Base-by-base conservation (phyloP, 805 yeast genomes). In the Saccharomycopsis malanga region DNA sequence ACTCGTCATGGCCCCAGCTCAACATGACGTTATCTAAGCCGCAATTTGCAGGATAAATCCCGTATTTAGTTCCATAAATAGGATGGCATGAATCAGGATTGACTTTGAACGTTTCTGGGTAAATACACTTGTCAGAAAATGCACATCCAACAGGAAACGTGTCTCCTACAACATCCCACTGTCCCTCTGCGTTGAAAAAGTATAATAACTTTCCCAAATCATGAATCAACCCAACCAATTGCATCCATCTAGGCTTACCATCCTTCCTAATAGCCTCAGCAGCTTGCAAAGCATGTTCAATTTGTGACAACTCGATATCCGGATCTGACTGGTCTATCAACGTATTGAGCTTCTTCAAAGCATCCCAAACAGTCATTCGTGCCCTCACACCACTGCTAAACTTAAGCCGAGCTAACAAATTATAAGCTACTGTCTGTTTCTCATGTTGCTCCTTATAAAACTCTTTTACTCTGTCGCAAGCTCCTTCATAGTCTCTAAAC, bases 81-180 rank as follows among this genome's bases (percentile, higher is more conserved):
- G 87, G 86, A 54, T 80, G 80, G 17, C 66, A 61, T 47, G 65
- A 66, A 57, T 81, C 87, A 1, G 83, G 83, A 59, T 81, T 81
- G 25, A 63, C 62, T 44, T 71, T 68, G 60, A 81, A 81, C 52
- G 72, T 75, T 32, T 78, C 81, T 39, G 79, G 73, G 54, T 75
- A 77, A n/a, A 81, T 79, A 41, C 75, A 77, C 52, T 73, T 71
- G 49, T 72, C 72, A 55, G 76, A 77, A 56, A 70, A 81, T 49
- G 71, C 70, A 58, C 87, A 81, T 3, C 87, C 87, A 23, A 81
- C 86, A 0, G 87, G 84, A 57, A 81, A 81, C 2, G 87, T 81
- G 58, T 81, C 87, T 7, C 87, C 87, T 22, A 81, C 87, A 30
- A 81, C 87, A 57, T 81, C 87, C 87, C 87, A 81, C 59, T 81